Percentiles rank a stretch among this genome's conserved stretches.
These are phyloP conservation scores for Pseudogymnoascus pannorum DNA, from an alignment of 2,329 filamentous ascomycete genomes.

Conservation along the genomic window DNA sequence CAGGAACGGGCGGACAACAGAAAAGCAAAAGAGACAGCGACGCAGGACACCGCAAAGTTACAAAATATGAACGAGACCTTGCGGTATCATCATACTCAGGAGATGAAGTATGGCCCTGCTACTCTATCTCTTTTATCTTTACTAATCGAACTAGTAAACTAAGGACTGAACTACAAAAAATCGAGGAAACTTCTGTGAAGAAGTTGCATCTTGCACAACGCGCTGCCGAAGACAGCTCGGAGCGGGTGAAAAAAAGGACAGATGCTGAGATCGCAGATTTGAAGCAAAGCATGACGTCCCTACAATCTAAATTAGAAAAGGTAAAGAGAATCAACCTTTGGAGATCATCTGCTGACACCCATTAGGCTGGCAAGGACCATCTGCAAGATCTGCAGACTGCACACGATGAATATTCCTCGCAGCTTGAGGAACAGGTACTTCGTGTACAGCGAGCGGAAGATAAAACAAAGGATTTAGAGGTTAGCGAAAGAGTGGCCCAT, in stretches of 20 bases:
- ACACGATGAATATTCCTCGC: slow-evolving; percentile 42
- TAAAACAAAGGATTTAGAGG: slow-evolving; percentile 36
- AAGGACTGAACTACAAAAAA: slow-evolving; percentile 31
- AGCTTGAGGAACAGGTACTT: slow-evolving; percentile 26
- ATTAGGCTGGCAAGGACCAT: slow-evolving; percentile 52
- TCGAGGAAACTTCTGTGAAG: slow-evolving; percentile 31
- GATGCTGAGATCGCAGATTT: slow-evolving; percentile 60
- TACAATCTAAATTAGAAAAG: slow-evolving; percentile 58
- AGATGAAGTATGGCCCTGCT: slow-evolving; percentile 42
- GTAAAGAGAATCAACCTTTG: slow-evolving; percentile 28
- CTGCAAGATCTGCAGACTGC: slow-evolving; percentile 51
- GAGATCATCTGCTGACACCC: slow-evolving; percentile 17
- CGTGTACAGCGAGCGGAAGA: slow-evolving; percentile 31
- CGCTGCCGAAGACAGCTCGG: slow-evolving; percentile 40
- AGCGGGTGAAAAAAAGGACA: slow-evolving; percentile 40
- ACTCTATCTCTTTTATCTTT: background rate
- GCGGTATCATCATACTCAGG: slow-evolving; percentile 62
- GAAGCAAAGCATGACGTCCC: slow-evolving; percentile 49
- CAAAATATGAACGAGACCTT: slow-evolving; percentile 57
- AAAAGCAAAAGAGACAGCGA: slow-evolving; percentile 52
- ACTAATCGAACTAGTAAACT: slow-evolving; percentile 22
- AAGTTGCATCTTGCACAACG: slow-evolving; percentile 31
- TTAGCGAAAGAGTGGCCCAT: slow-evolving; percentile 25
- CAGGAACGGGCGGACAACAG: slow-evolving; percentile 69
- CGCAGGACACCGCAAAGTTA: slow-evolving; percentile 42